Base-by-base conservation (phyloP, 768 basidiomycete genomes). In the Cubamyces sp. region DNA sequence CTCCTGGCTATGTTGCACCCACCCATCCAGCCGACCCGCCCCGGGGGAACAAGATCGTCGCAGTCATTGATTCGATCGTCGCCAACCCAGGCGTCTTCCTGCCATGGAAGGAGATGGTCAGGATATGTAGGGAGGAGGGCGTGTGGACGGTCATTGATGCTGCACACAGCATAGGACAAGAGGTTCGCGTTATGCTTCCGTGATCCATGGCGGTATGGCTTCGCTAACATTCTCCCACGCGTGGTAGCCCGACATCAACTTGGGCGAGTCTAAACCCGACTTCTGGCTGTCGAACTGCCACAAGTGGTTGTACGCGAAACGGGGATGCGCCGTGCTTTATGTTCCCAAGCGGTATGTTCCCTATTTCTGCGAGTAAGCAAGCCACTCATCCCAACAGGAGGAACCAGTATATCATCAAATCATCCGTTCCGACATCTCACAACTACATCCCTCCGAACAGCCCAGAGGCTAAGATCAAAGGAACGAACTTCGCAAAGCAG, bases 251-350 rank as follows among this genome's bases (percentile, higher is more conserved):
- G 74, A 82, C 57, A 79, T 91, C 59, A 80, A 91, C 67, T 71
- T 93, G 18, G 77, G 76, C 3, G 75, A 77, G 46, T 74, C 74
- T 0, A 75, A 79, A 51, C 89, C 89, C 12, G 92, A 94, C 73
- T 92, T 93, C 70, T 92, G 87, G 86, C 76, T 88, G 23, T 87
- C 90, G 85, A 93, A 93, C 67, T 89, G 88, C 65, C 90, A 94
- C 74, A 94, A 95, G 74, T 96, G 94, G 92, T 75, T 94, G 1
- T 87, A 81, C 66, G 79, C 84, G 3, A 88, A 91, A 71, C 81
- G 92, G 5, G 78, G 84, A 1, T 85, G 81, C 48, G 86, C 90
- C 0, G 77, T 88, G 18, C 76, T 95, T 16, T 95, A 94, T 70
- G 89, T 91, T 5, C 89, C 92, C 0, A 80, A 76, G 59, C 74